A percentile compares a stretch with the other conserved stretches of the same genome.
phyloP scores from a whole-genome alignment of 179 eudicot species.

The Heliamphora pulchella region DNA sequence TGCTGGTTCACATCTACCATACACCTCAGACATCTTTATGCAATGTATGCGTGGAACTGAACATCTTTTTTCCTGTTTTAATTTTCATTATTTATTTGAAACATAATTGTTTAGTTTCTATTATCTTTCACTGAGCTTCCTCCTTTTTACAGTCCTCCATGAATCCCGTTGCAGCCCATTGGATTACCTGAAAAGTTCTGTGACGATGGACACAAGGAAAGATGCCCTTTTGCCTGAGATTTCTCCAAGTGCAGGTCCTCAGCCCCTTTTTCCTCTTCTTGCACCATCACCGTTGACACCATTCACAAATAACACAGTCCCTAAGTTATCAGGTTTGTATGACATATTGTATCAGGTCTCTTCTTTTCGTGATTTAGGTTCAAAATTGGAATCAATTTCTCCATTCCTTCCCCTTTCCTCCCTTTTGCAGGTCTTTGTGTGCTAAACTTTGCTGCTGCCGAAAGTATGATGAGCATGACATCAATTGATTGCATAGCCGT shows the following conservation, averaged over 20 bases:
- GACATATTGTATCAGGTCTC: background rate
- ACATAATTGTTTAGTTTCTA: background rate
- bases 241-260: slow-evolving; percentile 73
- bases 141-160: slow-evolving; percentile 32
- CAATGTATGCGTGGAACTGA: background rate
- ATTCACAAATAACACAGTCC: slow-evolving; percentile 75
- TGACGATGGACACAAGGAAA: slow-evolving; percentile 24
- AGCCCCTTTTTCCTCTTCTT: slow-evolving; percentile 68
- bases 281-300: slow-evolving; percentile 95
- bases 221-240: slow-evolving; percentile 47
- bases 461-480: slow-evolving; percentile 59
- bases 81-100: background rate
- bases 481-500: slow-evolving; percentile 66
- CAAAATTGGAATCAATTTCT: background rate
- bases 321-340: slow-evolving; percentile 76
- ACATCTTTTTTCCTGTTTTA: background rate
- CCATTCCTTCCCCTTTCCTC: background rate
- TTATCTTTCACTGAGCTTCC: background rate
- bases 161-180: slow-evolving; percentile 26
- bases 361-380: background rate
- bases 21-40: background rate
- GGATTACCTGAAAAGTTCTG: slow-evolving; percentile 26
- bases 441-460: slow-evolving; percentile 60
- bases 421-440: slow-evolving; percentile 58
- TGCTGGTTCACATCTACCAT: background rate